Conservation (phyloP, 108 stramenopile species). For the Tribonema minus region DNA sequence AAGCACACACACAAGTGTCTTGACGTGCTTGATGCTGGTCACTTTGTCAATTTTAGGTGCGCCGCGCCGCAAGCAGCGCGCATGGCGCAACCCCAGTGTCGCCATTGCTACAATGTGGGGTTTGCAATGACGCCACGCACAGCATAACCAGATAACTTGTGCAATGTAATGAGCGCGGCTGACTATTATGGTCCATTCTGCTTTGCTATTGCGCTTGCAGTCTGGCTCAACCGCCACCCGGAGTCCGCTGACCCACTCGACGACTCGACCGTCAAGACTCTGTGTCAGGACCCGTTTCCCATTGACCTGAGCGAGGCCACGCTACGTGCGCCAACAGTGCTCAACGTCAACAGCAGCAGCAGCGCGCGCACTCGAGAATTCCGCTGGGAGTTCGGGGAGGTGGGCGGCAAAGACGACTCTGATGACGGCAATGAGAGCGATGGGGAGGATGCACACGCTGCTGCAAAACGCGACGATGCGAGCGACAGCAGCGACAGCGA, state of each 20-base stretch:
- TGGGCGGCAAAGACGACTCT: conserved; percentile 12
- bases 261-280: not conserved
- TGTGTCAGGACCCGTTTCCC: not conserved
- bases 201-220: too few species aligned
- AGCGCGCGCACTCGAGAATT: not conserved
- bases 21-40: too few species aligned
- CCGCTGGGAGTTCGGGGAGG: conserved; percentile 32
- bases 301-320: not conserved
- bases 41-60: too few species aligned
- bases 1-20: too few species aligned
- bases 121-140: too few species aligned
- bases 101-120: too few species aligned
- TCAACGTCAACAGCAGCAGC: not conserved
- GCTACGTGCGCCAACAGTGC: not conserved
- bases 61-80: too few species aligned
- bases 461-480: not conserved
- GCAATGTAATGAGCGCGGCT: too few species aligned
- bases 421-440: conserved; percentile 3
- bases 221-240: conserved; percentile 53
- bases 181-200: too few species aligned
- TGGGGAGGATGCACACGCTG: conserved; percentile 13
- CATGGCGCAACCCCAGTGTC: too few species aligned
- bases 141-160: too few species aligned
- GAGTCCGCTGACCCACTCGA: conserved; percentile 11
- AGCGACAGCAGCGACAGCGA: not conserved